Evolutionary conservation across 768 basidiomycete genomes (phyloP).

Genomic region (Pholiota conissans): DNA sequence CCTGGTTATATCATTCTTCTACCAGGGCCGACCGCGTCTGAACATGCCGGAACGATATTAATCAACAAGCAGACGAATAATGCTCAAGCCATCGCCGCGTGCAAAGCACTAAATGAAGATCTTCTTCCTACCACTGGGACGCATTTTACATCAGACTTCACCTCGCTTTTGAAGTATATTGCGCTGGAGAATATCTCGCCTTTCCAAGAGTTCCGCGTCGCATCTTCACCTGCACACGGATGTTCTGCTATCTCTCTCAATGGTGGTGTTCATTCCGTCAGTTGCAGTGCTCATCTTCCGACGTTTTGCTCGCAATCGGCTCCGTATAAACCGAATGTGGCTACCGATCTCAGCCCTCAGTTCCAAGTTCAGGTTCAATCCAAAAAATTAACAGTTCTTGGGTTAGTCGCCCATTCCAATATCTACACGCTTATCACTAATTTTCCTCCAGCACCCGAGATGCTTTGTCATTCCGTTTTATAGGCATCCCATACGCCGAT

Average conservation of each 20-base stretch:
- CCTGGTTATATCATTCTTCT: no score
- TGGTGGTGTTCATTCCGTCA: constrained; percentile 12
- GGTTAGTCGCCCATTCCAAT: constrained; percentile 12
- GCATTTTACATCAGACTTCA: constrained; percentile 20
- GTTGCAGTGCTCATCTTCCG: constrained; percentile 20
- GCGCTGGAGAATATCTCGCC: constrained; percentile 4
- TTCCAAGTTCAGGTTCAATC: constrained; percentile 28
- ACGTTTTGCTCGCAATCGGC: constrained; percentile 31
- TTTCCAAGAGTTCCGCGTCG: constrained; percentile 19
- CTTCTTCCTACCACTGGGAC: constrained; percentile 19
- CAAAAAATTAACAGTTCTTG: constrained; percentile 20
- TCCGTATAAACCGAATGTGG: constrained; percentile 25
- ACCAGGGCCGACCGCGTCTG: constrained; percentile 22
- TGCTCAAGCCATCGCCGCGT: constrained; percentile 15
- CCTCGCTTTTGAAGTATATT: constrained; percentile 17
- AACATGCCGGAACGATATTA: constrained; percentile 20
- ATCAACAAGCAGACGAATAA: constrained; percentile 15
- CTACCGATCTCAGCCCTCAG: constrained; percentile 19
- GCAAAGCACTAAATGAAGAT: constrained; percentile 19
- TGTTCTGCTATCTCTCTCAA: constrained; percentile 20
- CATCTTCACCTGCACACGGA: constrained; percentile 8
- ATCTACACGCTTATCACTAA: not conserved
- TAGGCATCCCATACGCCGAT: constrained; percentile 51
- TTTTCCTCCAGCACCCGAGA: constrained; percentile 40
- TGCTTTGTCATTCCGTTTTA: constrained; percentile 48